phyloP scores from a whole-genome alignment of 176 grass and related monocot genomes.

The Musa beccarii region DNA sequence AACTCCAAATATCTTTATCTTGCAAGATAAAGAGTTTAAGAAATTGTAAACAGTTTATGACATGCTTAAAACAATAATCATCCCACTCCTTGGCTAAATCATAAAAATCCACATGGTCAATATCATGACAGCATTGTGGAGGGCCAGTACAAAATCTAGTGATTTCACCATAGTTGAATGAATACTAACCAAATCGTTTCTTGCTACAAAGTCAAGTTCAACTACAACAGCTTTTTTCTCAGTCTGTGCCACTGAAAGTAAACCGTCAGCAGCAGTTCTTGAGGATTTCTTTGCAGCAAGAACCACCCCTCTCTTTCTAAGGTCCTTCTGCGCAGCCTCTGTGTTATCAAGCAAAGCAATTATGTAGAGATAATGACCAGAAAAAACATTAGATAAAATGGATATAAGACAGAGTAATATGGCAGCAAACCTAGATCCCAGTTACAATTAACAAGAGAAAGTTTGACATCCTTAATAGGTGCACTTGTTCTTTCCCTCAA shows the following conservation, averaged over 20 bases:
- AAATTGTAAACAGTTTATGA: not conserved
- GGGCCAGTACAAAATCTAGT: not conserved
- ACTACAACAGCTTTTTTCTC: slow-evolving; percentile 64
- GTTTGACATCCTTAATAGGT: slow-evolving; percentile 89
- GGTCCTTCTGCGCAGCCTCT: slow-evolving; percentile 79
- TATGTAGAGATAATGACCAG: not conserved
- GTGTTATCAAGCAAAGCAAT: slow-evolving; percentile 24
- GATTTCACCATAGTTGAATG: not conserved
- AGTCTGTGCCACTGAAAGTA: slow-evolving; percentile 68
- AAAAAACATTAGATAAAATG: not conserved
- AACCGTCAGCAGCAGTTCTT: slow-evolving; percentile 65
- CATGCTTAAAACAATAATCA: not conserved
- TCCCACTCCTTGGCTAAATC: too few species aligned
- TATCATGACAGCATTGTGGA: not conserved
- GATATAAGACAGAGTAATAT: not conserved
- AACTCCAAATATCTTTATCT: too few species aligned
- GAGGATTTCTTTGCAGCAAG: slow-evolving; percentile 77
- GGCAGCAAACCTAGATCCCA: slow-evolving; percentile 63
- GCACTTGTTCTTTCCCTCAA: slow-evolving; percentile 71
- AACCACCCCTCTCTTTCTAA: slow-evolving; percentile 79
- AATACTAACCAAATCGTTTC: slow-evolving; percentile 71
- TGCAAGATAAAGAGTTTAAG: too few species aligned
- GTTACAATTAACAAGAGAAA: slow-evolving; percentile 56
- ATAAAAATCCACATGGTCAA: too few species aligned
- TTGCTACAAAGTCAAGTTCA: slow-evolving; percentile 94